Evolutionary conservation across 805 yeast species (phyloP), one percentile per base, ranked within the genome.

Genomic region (Pichia eremophila): DNA sequence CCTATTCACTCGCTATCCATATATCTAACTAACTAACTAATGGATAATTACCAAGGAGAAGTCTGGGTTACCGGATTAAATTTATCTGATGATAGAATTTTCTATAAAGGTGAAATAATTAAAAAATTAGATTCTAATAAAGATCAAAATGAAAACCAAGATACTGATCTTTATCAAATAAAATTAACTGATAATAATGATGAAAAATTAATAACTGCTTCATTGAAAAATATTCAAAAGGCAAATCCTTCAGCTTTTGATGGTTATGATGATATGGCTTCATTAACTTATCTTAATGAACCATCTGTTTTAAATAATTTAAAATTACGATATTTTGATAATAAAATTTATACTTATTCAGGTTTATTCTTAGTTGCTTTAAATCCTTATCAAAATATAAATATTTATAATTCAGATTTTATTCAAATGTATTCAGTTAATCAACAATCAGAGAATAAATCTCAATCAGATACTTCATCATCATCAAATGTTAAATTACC

Each of bases 321-420:
- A 52, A 77, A 80, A 55, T 68, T 81, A 44, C 75, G 99, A 57
- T 93, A 90, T 65, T 63, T 69, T 50, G 83, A 81, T 52, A 95
- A 88, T 61, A 60, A 76, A 58, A 90, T 93, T 44, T 88, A 91
- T 67, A 93, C 99, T 0, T 89, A 89, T 61, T 90, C 97, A 0
- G 99, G 99, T 6, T 75, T 93, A 8, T 93, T 93, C 58, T 71
- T 93, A 53, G 99, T 93, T 14, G 97, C 99, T 0, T 81, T 93
- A 44, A 93, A 93, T 58, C 99, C 99, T 0, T 93, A 93, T 69
- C 78, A 79, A 58, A 63, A 73, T 44, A 67, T 93, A 17, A 79
- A 83, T 28, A 81, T 90, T 28, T 91, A 91, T 62, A 80, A 75
- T 44, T 68, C 69, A 15, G 79, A 76, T 41, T 71, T 74, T 44